Percentiles rank a stretch among this genome's conserved stretches.
These are phyloP conservation scores for Eucalyptus curtisii DNA, from an alignment of 345 rosid species.

Conservation along the genomic window DNA sequence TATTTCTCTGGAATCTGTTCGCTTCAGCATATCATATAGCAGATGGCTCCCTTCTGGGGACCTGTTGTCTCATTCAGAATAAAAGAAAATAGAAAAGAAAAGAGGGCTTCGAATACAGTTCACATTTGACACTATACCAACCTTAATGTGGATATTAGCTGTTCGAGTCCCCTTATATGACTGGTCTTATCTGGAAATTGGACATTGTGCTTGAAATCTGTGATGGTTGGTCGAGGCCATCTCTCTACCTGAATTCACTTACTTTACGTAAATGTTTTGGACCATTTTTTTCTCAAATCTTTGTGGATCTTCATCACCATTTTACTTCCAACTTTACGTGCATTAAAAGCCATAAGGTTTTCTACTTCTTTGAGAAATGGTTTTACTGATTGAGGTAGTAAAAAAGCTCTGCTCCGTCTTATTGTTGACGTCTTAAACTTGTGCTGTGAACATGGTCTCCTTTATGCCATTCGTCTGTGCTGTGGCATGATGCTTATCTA, in stretches of 20 bases:
- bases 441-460: background rate
- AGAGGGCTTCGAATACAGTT: background rate
- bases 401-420: background rate
- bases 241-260: background rate
- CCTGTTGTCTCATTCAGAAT: background rate
- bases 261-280: background rate
- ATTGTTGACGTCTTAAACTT: background rate
- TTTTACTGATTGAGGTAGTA: background rate
- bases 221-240: background rate
- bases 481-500: background rate
- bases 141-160: background rate
- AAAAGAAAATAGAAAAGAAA: background rate
- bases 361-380: background rate
- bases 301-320: background rate
- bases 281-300: background rate
- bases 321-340: background rate
- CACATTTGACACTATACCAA: background rate
- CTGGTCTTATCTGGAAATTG: background rate
- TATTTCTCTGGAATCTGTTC: background rate
- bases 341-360: background rate
- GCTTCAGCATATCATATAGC: background rate
- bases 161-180: background rate
- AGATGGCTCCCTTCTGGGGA: background rate
- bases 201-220: background rate
- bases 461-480: background rate